Base-by-base conservation (phyloP, 1,284 basidiomycete genomes). In the Earliella scabrosa region DNA sequence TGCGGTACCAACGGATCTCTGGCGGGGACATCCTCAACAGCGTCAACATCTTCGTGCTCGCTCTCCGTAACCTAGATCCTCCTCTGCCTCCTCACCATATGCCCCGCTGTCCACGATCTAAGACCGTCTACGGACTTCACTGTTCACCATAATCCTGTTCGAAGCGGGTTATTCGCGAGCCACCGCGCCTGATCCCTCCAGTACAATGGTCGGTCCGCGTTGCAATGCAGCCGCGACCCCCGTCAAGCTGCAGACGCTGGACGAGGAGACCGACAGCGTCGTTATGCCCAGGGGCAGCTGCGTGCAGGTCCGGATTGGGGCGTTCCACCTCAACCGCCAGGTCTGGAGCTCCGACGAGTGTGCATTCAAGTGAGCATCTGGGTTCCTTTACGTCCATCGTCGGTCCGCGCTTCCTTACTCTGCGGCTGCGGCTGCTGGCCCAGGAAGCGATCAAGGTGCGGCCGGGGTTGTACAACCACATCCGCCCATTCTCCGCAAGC, bases 41-140 rank as follows among this genome's bases (percentile, higher is more conserved):
- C 61, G 86, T 94, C 71, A 93, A 91, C 62, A 93, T 92, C 0
- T 90, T 94, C 70, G 85, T 93, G 77, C 92, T 94, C 71, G 92
- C 82, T 93, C 26, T 81, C 86, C 10, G 75, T 93, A 45, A 88
- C 89, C 0, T 95, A 92, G 92, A 85, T 86, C 2, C 72, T n/a
- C n/a, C n/a, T 95, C 23, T 74, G 83, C 55, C 77, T 91, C 13
- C 80, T 95, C 36, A 85, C 92, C 0, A 77, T 79, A 57, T 73
- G 90, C 66, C 84, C 83, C 0, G 72, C 75, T 1, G 70, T 86
- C 9, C 93, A 95, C n/a, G n/a, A n/a, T n/a, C n/a, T n/a, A n/a
- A 71, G 73, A 74, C 16, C 83, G 81, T n/a, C 78, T 93, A 23
- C 85, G 88, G 21, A 63, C 73, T 2, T 90, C 92, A 62, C 73